phyloP scores from a whole-genome alignment of 306 rosid genomes.

The Canavalia gladiata region DNA sequence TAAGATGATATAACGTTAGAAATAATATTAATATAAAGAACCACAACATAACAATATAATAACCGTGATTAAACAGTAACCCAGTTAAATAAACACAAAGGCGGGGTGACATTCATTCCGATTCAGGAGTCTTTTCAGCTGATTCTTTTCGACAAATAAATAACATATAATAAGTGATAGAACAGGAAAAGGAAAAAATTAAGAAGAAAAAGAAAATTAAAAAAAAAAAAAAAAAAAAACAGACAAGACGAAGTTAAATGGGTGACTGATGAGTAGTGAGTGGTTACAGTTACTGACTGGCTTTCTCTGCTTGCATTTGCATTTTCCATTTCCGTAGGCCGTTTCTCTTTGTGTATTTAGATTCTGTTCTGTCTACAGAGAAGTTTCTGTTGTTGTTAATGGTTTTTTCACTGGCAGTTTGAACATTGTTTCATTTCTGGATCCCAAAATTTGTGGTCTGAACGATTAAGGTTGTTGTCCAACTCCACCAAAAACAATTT shows the following conservation, averaged over 20 bases:
- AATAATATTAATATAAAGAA: not conserved
- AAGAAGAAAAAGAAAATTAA: not conserved
- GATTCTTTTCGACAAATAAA: constrained; percentile 27
- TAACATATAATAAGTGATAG: not conserved
- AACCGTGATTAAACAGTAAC: constrained; percentile 18
- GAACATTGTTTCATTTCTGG: constrained; percentile 39
- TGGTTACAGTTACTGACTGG: constrained; percentile 9
- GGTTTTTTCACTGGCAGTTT: constrained; percentile 4
- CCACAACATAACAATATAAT: too few relatives aligned
- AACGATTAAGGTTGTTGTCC: constrained; percentile 33
- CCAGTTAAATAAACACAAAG: not conserved
- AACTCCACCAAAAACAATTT: constrained; percentile 3
- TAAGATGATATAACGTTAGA: not conserved
- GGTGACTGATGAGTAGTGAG: constrained; percentile 25
- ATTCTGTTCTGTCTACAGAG: constrained; percentile 31
- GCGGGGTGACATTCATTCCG: not conserved
- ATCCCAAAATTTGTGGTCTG: constrained; percentile 33
- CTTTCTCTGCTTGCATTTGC: constrained; percentile 17
- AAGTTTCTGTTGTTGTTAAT: constrained; percentile 12
- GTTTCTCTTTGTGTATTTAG: constrained; percentile 45
- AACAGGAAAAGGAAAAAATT: not conserved
- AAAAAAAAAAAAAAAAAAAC: not conserved
- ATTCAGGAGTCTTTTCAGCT: constrained; percentile 26
- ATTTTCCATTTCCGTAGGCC: constrained; percentile 29
- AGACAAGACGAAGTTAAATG: not conserved